A percentile compares a stretch with the other conserved stretches of the same genome.
Evolutionary conservation across 306 rosid genomes (phyloP).

Genomic region (Prunus mongolica): DNA sequence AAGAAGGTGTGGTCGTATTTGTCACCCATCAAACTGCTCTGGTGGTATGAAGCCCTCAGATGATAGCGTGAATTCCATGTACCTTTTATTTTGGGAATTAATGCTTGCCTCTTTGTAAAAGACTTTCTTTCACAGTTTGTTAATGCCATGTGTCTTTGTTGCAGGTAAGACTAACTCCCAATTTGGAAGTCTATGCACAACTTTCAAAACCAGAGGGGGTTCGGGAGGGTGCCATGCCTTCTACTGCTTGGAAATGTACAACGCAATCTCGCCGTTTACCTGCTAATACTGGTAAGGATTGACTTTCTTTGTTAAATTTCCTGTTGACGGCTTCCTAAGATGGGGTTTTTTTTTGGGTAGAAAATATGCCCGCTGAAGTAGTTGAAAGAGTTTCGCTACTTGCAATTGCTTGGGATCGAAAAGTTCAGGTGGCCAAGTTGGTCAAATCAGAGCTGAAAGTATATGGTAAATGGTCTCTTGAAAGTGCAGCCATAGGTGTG

Average conservation of each 20-base stretch:
- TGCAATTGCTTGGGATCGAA: conserved; percentile 95
- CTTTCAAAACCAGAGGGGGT: conserved; percentile 83
- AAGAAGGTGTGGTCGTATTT: conserved; percentile 91
- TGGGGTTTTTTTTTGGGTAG: conserved; percentile 36
- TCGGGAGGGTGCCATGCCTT: conserved; percentile 96
- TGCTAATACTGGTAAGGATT: conserved; percentile 57
- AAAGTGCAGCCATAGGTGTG: conserved; percentile 82
- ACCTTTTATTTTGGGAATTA: conserved; percentile 29
- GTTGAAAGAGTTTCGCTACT: conserved; percentile 81
- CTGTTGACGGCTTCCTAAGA: conserved; percentile 18
- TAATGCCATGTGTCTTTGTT: conserved; percentile 28
- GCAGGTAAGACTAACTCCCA: conserved; percentile 78
- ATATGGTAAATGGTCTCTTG: conserved; percentile 84
- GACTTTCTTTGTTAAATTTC: conserved; percentile 20
- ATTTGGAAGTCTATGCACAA: conserved; percentile 68
- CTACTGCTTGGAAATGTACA: conserved; percentile 93
- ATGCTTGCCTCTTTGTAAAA: conserved; percentile 24
- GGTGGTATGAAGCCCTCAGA: conserved; percentile 82
- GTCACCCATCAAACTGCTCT: conserved; percentile 91
- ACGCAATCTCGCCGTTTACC: conserved; percentile 35
- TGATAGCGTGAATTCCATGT: conserved; percentile 36
- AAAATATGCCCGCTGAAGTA: conserved; percentile 49
- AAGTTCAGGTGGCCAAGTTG: conserved; percentile 92
- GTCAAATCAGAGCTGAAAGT: conserved; percentile 77
- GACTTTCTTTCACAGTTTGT: conserved; percentile 11